These are phyloP conservation scores for Myotisia sp. DNA, from an alignment of 2,329 filamentous ascomycete species.

Conservation along the genomic window DNA sequence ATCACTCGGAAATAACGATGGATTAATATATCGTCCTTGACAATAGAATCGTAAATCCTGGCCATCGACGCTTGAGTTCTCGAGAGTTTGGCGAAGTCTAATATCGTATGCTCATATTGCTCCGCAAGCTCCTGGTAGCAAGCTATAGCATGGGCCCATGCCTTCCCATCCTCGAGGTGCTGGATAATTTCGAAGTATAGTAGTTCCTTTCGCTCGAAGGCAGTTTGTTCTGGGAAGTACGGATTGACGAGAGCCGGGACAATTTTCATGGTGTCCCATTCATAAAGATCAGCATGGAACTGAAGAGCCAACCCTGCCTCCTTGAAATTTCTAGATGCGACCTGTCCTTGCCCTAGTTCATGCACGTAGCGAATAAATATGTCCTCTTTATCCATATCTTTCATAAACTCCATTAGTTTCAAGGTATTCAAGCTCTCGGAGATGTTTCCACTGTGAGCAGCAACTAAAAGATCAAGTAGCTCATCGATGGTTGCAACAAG, in stretches of 20 bases:
- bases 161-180: slow-evolving; percentile 84
- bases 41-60: slow-evolving; percentile 75
- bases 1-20: slow-evolving; percentile 84
- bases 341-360: slow-evolving; percentile 68
- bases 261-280: slow-evolving; percentile 64
- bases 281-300: slow-evolving; percentile 81
- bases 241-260: slow-evolving; percentile 58
- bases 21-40: slow-evolving; percentile 62
- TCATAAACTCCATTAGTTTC: slow-evolving; percentile 86
- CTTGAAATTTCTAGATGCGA: slow-evolving; percentile 59
- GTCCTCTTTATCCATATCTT: slow-evolving; percentile 92
- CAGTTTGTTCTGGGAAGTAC: slow-evolving; percentile 63
- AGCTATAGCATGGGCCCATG: slow-evolving; percentile 75
- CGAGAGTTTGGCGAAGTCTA: slow-evolving; percentile 84
- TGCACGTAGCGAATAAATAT: slow-evolving; percentile 95
- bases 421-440: slow-evolving; percentile 81
- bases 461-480: slow-evolving; percentile 77
- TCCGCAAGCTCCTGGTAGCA: slow-evolving; percentile 79
- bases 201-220: slow-evolving; percentile 83
- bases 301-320: slow-evolving; percentile 81
- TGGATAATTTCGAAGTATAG: slow-evolving; percentile 93
- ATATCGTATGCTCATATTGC: slow-evolving; percentile 83
- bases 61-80: slow-evolving; percentile 81
- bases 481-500: slow-evolving; percentile 78
- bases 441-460: slow-evolving; percentile 61